Evolutionary conservation across 1,139 yeast species (phyloP).

Genomic region (Tardiomyces depauwii): DNA sequence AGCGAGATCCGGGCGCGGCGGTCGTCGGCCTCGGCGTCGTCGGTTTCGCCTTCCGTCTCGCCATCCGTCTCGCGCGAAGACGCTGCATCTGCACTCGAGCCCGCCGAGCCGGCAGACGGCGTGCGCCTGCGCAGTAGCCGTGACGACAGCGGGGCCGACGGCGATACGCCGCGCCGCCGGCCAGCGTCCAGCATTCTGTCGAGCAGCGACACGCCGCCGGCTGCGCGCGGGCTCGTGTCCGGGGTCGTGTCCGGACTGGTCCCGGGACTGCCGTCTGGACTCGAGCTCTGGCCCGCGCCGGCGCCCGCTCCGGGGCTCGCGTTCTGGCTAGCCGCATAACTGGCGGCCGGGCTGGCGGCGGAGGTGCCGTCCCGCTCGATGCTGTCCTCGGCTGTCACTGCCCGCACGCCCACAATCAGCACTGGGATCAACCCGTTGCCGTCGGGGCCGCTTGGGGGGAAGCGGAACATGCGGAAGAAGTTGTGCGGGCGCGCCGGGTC

Average conservation of each 20-base stretch:
- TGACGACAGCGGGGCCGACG: not conserved
- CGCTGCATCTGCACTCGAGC: not conserved
- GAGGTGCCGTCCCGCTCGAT: slow-evolving; percentile 6
- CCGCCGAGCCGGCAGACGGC: not conserved
- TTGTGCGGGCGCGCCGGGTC: slow-evolving; percentile 13
- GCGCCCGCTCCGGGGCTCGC: not conserved
- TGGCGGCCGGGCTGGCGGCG: not conserved
- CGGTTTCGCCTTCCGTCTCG: slow-evolving; percentile 3
- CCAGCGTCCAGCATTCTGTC: too few relatives aligned
- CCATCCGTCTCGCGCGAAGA: too few relatives aligned
- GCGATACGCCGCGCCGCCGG: too few relatives aligned
- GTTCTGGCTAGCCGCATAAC: not conserved
- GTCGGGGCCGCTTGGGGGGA: slow-evolving; percentile 25
- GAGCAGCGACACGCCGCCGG: too few relatives aligned
- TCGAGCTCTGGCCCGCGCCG: too few relatives aligned
- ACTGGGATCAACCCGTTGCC: slow-evolving; percentile 36
- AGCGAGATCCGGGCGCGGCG: not conserved
- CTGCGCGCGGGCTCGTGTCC: too few relatives aligned
- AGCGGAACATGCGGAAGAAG: slow-evolving; percentile 45
- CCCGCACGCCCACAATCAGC: slow-evolving; percentile 45
- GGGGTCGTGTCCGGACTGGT: too few relatives aligned
- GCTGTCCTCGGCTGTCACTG: slow-evolving; percentile 22
- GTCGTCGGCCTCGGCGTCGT: slow-evolving; percentile 4
- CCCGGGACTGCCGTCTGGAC: too few relatives aligned
- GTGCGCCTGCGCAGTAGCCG: not conserved